Conservation (phyloP, 768 basidiomycete genomes). For the Trametes meyenii region DNA sequence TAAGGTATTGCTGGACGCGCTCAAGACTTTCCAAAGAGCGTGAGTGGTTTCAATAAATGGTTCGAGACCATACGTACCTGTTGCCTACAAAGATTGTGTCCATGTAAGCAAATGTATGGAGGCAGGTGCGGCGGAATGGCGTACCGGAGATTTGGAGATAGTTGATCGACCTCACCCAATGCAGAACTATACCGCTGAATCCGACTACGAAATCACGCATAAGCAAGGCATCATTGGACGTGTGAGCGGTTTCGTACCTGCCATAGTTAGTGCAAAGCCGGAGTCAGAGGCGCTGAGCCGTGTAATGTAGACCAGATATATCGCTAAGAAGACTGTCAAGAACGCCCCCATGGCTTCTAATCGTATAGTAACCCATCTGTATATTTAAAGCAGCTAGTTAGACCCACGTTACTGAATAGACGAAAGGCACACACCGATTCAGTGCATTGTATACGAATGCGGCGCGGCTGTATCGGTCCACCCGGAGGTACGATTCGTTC, state of each 20-base stretch:
- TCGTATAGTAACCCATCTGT: conserved; percentile 50
- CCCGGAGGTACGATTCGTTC: conserved; percentile 44
- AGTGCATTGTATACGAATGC: conserved; percentile 50
- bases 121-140: neutral
- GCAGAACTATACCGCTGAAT: conserved; percentile 59
- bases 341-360: conserved; percentile 61
- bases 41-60: neutral
- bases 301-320: conserved; percentile 51
- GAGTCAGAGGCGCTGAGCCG: conserved; percentile 44
- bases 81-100: conserved; percentile 26
- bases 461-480: conserved; percentile 50
- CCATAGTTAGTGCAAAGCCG: conserved; percentile 46
- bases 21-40: conserved; percentile 42
- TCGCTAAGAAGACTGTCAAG: conserved; percentile 52
- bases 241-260: conserved; percentile 32
- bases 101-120: neutral
- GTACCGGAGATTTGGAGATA: conserved; percentile 48
- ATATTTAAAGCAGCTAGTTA: too few species aligned
- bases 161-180: conserved; percentile 49
- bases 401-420: too few species aligned
- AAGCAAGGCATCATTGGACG: neutral
- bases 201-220: conserved; percentile 39
- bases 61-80: conserved; percentile 24
- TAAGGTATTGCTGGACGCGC: conserved; percentile 56
- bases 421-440: conserved; percentile 41